Evolutionary conservation across 139 green algal genomes (phyloP).

Genomic region (Tetradesmus lagerheimii): DNA sequence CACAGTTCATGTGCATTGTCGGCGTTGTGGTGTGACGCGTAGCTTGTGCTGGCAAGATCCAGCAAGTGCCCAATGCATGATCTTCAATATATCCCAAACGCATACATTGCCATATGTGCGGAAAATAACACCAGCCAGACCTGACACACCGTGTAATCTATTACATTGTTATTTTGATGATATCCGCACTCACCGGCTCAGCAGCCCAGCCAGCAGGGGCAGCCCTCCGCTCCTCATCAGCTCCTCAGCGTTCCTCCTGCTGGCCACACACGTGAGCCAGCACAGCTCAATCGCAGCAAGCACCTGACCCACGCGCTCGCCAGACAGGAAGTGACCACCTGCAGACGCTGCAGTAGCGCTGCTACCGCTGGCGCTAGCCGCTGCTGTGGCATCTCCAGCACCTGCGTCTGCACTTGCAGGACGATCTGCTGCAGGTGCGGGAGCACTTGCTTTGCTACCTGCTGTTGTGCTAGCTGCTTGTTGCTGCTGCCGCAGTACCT

Average conservation of each 20-base stretch:
- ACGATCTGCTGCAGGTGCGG: neutral
- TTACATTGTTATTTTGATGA: too few relatives aligned
- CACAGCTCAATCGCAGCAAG: constrained; percentile 86
- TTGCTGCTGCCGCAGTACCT: constrained; percentile 51
- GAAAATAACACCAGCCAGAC: too few relatives aligned
- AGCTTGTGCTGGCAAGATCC: too few relatives aligned
- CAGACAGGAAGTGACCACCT: constrained; percentile 51
- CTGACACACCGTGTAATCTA: too few relatives aligned
- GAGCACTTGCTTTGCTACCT: constrained; percentile 57
- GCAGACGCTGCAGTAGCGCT: neutral
- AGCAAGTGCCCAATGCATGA: too few relatives aligned
- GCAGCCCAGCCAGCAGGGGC: constrained; percentile 73
- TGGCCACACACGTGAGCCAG: constrained; percentile 91
- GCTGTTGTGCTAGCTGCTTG: constrained; percentile 50
- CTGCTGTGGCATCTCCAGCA: neutral
- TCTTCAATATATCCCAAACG: too few relatives aligned
- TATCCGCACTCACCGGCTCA: constrained; percentile 82
- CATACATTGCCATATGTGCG: too few relatives aligned
- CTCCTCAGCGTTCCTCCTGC: constrained; percentile 90
- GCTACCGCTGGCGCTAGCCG: neutral
- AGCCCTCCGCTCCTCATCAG: constrained; percentile 84
- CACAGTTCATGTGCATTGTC: too few relatives aligned
- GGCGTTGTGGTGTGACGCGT: too few relatives aligned
- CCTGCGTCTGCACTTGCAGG: neutral
- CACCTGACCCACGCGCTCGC: constrained; percentile 54